These are phyloP conservation scores for Leersia perrieri DNA, from an alignment of 176 grass and related monocot genomes.

Conservation along the genomic window DNA sequence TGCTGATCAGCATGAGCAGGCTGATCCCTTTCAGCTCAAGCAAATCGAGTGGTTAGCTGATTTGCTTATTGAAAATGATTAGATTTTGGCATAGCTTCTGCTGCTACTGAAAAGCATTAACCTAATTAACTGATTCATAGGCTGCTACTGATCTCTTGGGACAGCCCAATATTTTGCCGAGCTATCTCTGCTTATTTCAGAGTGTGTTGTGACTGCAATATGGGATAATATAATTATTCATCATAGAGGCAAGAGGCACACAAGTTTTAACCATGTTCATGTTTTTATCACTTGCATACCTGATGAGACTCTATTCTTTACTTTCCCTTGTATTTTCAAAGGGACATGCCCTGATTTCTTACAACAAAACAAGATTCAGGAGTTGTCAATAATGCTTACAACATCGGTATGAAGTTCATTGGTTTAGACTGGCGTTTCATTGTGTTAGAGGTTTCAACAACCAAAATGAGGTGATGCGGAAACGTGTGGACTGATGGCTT, in stretches of 20 bases:
- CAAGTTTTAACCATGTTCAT: not conserved
- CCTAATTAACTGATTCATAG: no score
- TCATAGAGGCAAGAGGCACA: not conserved
- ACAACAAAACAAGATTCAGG: not conserved
- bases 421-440: constrained; percentile 3
- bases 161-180: not conserved
- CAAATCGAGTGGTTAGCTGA: no score
- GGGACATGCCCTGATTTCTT: not conserved
- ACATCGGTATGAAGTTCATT: not conserved
- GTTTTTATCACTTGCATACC: not conserved
- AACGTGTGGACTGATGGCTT: not conserved
- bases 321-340: not conserved
- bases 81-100: no score
- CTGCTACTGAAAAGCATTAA: no score
- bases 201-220: not conserved
- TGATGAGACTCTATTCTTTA: not conserved
- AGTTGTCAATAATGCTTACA: not conserved
- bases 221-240: not conserved
- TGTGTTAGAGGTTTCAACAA: not conserved
- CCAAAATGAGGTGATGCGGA: not conserved
- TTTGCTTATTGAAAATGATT: no score
- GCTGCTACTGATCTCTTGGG: not conserved
- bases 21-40: no score
- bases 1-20: no score
- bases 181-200: not conserved